Conservation (phyloP, 305 asterid species). For the Ilex paraguariensis region DNA sequence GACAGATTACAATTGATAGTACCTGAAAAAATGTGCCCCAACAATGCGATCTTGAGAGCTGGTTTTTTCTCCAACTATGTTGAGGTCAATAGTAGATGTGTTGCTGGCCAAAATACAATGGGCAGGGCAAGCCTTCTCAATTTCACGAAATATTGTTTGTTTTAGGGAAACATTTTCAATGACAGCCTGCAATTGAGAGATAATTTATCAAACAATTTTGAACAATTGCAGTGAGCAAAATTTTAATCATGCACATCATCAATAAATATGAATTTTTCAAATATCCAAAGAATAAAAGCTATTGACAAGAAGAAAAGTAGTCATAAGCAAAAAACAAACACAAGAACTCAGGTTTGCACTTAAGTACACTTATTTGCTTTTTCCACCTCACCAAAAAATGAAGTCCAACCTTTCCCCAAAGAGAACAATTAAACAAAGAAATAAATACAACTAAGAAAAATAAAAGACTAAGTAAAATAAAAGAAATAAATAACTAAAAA, state of each 20-base stretch:
- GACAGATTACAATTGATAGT: too few relatives aligned
- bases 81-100: conserved; percentile 93
- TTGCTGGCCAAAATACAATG: conserved; percentile 93
- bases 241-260: neutral
- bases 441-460: neutral
- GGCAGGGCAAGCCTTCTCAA: conserved; percentile 86
- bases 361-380: too few relatives aligned
- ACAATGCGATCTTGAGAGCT: conserved; percentile 80
- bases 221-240: conserved; percentile 12
- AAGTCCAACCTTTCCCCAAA: conserved; percentile 2
- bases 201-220: conserved; percentile 17
- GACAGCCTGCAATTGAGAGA: conserved; percentile 74
- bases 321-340: too few relatives aligned
- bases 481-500: neutral
- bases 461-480: neutral
- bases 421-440: neutral
- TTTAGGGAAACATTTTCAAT: conserved; percentile 73
- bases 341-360: too few relatives aligned
- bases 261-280: too few relatives aligned
- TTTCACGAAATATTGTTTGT: conserved; percentile 73
- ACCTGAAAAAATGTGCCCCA: conserved; percentile 99
- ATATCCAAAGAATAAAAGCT: too few relatives aligned
- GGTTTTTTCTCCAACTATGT: conserved; percentile 61
- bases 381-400: too few relatives aligned
- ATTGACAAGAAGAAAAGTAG: too few relatives aligned